Conservation (phyloP, 148 eudicot species). For the Cornus kousa region DNA sequence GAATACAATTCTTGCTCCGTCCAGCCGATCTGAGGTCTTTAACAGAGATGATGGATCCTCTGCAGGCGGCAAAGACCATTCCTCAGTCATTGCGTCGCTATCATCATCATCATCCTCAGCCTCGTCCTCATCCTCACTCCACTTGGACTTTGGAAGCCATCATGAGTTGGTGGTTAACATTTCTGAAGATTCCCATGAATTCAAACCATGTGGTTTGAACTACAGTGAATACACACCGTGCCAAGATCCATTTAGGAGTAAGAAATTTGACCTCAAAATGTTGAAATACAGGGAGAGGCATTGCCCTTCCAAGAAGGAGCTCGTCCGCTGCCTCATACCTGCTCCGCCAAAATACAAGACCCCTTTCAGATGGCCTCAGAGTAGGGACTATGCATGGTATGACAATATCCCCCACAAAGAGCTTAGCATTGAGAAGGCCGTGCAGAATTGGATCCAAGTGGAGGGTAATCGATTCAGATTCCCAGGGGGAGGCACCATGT, state of each 20-base stretch:
- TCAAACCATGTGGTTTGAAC: slow-evolving; percentile 65
- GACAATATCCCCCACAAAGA: slow-evolving; percentile 93
- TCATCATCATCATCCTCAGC: slow-evolving; percentile 8
- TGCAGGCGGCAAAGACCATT: slow-evolving; percentile 1
- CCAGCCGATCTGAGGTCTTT: slow-evolving; percentile 33
- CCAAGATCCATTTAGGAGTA: slow-evolving; percentile 62
- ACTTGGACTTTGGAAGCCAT: slow-evolving; percentile 74
- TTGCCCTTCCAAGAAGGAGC: slow-evolving; percentile 75
- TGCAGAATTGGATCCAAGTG: slow-evolving; percentile 92
- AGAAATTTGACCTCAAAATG: slow-evolving; percentile 73
- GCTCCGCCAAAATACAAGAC: slow-evolving; percentile 83
- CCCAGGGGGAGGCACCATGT: slow-evolving; percentile 98
- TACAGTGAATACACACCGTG: slow-evolving; percentile 88
- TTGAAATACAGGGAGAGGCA: slow-evolving; percentile 85
- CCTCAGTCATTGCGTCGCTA: too few species aligned
- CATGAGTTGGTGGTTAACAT: slow-evolving; percentile 51
- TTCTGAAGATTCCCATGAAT: slow-evolving; percentile 24
- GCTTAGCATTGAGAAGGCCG: slow-evolving; percentile 91
- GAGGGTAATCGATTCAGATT: slow-evolving; percentile 87
- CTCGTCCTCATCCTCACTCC: slow-evolving; percentile 6
- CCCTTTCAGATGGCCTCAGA: slow-evolving; percentile 96
- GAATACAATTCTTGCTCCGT: slow-evolving; percentile 24
- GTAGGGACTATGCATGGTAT: slow-evolving; percentile 87
- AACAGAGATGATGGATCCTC: slow-evolving; percentile 27
- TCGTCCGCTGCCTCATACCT: slow-evolving; percentile 69